Conservation (phyloP, 345 rosid genomes). For the Rhodamnia argentea region DNA sequence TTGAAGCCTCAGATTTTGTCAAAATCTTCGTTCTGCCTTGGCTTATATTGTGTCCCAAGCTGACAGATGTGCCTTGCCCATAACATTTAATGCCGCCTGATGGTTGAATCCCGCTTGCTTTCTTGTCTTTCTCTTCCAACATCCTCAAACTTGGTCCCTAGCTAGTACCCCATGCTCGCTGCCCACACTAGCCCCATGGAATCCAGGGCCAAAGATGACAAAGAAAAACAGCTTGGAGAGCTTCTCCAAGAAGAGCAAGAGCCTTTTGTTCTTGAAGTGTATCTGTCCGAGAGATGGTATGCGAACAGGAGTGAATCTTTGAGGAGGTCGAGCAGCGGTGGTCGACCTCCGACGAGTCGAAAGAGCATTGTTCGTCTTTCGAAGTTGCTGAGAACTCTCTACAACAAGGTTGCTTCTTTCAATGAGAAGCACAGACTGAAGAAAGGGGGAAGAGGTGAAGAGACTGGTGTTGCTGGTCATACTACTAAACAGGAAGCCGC, state of each 20-base stretch:
- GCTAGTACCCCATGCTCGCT: neutral
- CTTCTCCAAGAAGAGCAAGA: slow-evolving; percentile 52
- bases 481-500: slow-evolving; percentile 4
- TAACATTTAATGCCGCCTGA: slow-evolving; percentile 10
- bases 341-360: slow-evolving; percentile 1
- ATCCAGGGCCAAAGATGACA: neutral
- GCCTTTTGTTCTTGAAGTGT: slow-evolving; percentile 34
- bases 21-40: neutral
- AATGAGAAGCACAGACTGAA: slow-evolving; percentile 5
- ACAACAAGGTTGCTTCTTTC: slow-evolving; percentile 9
- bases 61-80: slow-evolving; percentile 21
- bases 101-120: neutral
- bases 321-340: neutral
- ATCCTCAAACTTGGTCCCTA: neutral
- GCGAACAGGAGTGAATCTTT: neutral
- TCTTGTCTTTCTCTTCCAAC: neutral
- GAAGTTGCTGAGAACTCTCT: slow-evolving; percentile 16
- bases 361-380: slow-evolving; percentile 7
- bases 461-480: neutral
- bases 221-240: slow-evolving; percentile 31
- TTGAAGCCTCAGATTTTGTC: neutral
- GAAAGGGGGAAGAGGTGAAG: slow-evolving; percentile 3
- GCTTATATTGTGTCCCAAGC: slow-evolving; percentile 7
- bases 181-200: neutral
- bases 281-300: slow-evolving; percentile 31